Evolutionary conservation across 768 basidiomycete genomes (phyloP), one percentile per base, ranked within the genome.

Genomic region (Boletus tylopilopsis): DNA sequence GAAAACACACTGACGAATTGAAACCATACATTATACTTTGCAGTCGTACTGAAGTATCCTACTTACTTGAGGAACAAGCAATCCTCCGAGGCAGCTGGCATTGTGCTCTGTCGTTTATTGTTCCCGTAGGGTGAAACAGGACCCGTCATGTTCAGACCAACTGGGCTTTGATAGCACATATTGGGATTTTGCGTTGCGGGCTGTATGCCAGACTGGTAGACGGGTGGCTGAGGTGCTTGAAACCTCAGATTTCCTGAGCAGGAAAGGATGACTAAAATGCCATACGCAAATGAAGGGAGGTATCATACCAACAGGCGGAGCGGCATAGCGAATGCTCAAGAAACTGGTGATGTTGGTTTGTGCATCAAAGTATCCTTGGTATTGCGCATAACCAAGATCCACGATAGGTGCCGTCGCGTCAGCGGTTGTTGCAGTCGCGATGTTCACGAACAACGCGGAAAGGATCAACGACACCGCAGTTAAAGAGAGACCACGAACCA

Each of bases 101-200:
- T 23, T 53, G n/a, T 61, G 58, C 36, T 60, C 29, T 30, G 29
- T 6, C 29, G 29, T 30, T 30, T 30, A 30, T 30, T 30, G 12
- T 30, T 6, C 6, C 29, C 29, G 12, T 6, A 30, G 7, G 29
- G 29, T 6, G 29, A 30, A 12, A 30, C 12, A 6, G 12, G 29
- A 6, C 29, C 29, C 12, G 29, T 30, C 12, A 12, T 30, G 29
- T 30, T 30, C 7, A 12, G 7, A 30, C 29, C 29, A 12, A 6
- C n/a, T n/a, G n/a, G n/a, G n/a, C n/a, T n/a, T n/a, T 68, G 62
- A 16, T 70, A 58, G 34, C 76, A 77, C n/a, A 50, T 49, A 18
- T 50, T 50, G 1, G 67, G 70, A 16, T 61, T 40, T 1, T 42
- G 30, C 1, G 53, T 63, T 4, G 70, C 70, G 7, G 51, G 53